Base-by-base conservation (phyloP, 2,329 filamentous ascomycete species). In the Monosporascus sp. region DNA sequence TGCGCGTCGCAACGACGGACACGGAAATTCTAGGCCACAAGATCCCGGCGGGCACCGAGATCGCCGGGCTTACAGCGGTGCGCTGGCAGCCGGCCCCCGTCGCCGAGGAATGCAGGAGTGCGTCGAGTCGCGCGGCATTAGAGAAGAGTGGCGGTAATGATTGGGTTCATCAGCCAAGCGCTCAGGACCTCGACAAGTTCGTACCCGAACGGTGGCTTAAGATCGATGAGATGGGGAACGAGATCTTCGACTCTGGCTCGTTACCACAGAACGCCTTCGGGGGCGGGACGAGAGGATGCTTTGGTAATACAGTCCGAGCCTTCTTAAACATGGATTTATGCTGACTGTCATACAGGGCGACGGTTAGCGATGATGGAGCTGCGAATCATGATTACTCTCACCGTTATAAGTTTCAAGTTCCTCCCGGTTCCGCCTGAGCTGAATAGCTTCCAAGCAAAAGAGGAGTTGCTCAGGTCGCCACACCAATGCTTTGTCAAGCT, bases 21-120 rank as follows among this genome's bases (percentile, higher is more conserved):
- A 72, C 73, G 1, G 56, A 65, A 5, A 51, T 78, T 5, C 62
- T 77, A 1, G 75, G 75, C 5, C 63, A 70, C 46, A 54, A 48
- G 24, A 67, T 76, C 8, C 72, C 72, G 2, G 70, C 69, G 20
- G 72, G 71, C 14, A 72, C 72, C 0, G 58, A 65, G 46, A 38
- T 61, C 20, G 58, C 72, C 9, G 59, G 67, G 15, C 11, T 55
- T 44, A 41, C 51, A 14, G 22, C 49, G 5, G 25, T 24, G 6
- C 7, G 22, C 6, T 54, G 54, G 53, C 47, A 41, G 25, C 55
- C 57, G 2, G 47, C 31, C 2, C 49, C 52, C 4, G 54, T 55
- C 14, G n/a, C 55, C 20, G 54, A 58, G 39, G 51, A 52, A 2
- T 18, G 20, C 3, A 54, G 57, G 18, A 56, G 51, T 48, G 9